Percentiles rank a stretch among this genome's conserved stretches.
phyloP scores from a whole-genome alignment of 345 rosid species.

The Sonneratia alba region DNA sequence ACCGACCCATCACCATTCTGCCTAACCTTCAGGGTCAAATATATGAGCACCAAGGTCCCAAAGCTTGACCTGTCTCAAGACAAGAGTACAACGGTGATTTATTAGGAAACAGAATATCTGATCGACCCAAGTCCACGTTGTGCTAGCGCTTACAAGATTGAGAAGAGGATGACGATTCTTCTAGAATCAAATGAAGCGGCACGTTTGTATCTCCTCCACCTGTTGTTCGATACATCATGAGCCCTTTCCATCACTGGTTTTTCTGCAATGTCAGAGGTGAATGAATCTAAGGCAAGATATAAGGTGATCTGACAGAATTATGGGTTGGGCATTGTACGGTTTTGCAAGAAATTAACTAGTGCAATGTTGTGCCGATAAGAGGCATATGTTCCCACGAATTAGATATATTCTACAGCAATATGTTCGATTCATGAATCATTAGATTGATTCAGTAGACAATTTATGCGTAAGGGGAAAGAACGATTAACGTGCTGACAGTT shows the following conservation, averaged over 20 bases:
- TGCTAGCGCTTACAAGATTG: slow-evolving; percentile 59
- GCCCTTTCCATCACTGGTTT: slow-evolving; percentile 46
- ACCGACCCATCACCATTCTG: slow-evolving; percentile 39
- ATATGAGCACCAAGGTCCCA: slow-evolving; percentile 80
- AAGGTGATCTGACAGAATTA: neutral
- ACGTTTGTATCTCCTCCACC: slow-evolving; percentile 84
- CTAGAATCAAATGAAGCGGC: slow-evolving; percentile 83
- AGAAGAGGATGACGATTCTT: slow-evolving; percentile 72
- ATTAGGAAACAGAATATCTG: neutral
- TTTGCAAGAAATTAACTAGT: neutral
- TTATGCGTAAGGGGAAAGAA: too few species aligned
- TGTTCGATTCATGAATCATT: neutral
- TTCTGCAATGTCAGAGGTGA: slow-evolving; percentile 20
- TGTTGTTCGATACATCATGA: slow-evolving; percentile 63
- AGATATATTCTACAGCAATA: neutral
- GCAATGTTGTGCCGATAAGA: neutral
- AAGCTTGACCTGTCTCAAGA: slow-evolving; percentile 64
- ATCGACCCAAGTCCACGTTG: neutral
- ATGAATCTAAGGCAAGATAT: neutral
- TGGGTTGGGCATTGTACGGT: neutral
- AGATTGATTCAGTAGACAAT: neutral
- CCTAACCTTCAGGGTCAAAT: slow-evolving; percentile 70
- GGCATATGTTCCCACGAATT: neutral
- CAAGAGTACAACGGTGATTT: neutral
- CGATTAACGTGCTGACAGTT: too few species aligned